Percentiles rank a stretch among this genome's conserved stretches.
Conservation (phyloP, 2,329 filamentous ascomycete genomes). For the Aspergillus pseudoglaucus region DNA sequence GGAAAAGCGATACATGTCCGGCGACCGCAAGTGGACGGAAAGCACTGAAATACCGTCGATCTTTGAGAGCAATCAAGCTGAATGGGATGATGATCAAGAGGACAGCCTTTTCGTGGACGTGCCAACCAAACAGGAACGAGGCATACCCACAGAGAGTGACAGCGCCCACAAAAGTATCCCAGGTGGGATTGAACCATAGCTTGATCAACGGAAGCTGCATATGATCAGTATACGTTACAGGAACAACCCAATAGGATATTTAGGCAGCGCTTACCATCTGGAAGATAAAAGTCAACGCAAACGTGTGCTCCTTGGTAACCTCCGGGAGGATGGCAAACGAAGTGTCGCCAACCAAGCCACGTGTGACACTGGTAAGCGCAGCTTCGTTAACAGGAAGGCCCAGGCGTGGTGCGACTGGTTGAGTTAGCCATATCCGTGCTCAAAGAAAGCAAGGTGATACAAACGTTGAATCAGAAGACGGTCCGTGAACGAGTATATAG, state of each 20-base stretch:
- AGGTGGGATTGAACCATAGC: slow-evolving; percentile 72
- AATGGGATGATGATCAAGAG: slow-evolving; percentile 92
- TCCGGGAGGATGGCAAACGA: slow-evolving; percentile 90
- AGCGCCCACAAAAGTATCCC: slow-evolving; percentile 83
- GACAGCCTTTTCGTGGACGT: slow-evolving; percentile 96
- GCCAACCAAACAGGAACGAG: slow-evolving; percentile 96
- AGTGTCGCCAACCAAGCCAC: slow-evolving; percentile 87
- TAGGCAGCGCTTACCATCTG: slow-evolving; percentile 53
- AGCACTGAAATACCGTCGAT: slow-evolving; percentile 82
- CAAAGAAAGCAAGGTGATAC: slow-evolving; percentile 23
- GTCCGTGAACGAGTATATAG: slow-evolving; percentile 88
- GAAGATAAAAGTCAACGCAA: slow-evolving; percentile 73
- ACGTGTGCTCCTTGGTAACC: slow-evolving; percentile 72
- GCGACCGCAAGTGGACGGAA: slow-evolving; percentile 89
- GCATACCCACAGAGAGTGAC: slow-evolving; percentile 91
- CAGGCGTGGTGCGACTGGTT: slow-evolving; percentile 69
- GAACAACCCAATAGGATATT: not conserved
- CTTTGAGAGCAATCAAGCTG: slow-evolving; percentile 81
- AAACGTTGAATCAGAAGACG: slow-evolving; percentile 72
- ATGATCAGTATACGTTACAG: slow-evolving; percentile 3
- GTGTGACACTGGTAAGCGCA: slow-evolving; percentile 81
- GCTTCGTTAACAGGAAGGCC: slow-evolving; percentile 65
- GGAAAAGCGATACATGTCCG: slow-evolving; percentile 91
- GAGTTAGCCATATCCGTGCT: slow-evolving; percentile 26
- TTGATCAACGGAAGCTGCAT: slow-evolving; percentile 64